Conservation (phyloP, 179 eudicot species). For the Nepenthes alata region DNA sequence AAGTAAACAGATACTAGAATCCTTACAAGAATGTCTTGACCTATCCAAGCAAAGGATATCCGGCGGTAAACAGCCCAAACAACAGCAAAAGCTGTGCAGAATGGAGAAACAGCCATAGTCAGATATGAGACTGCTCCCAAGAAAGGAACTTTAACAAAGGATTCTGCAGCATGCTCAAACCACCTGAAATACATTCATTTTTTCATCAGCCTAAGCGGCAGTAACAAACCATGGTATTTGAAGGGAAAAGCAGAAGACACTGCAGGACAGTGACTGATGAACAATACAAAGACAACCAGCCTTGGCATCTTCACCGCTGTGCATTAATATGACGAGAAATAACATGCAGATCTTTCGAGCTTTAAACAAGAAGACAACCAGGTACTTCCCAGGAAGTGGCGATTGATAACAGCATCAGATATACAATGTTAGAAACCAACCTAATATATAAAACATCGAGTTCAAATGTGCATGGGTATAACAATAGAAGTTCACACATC, state of each 20-base stretch:
- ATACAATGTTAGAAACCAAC: too few species aligned
- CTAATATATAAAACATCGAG: too few species aligned
- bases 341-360: too few species aligned
- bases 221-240: not conserved
- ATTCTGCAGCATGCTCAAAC: conserved; percentile 64
- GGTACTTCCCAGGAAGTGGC: too few species aligned
- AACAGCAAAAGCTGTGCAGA: conserved; percentile 76
- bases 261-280: too few species aligned
- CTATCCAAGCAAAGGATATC: conserved; percentile 75
- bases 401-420: too few species aligned
- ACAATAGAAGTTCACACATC: too few species aligned
- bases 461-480: too few species aligned
- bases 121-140: conserved; percentile 81
- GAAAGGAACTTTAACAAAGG: conserved; percentile 66
- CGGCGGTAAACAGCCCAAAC: conserved; percentile 84
- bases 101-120: conserved; percentile 71
- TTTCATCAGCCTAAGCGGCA: conserved; percentile 12
- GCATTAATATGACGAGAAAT: too few species aligned
- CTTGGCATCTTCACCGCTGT: too few species aligned
- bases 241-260: not conserved
- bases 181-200: conserved; percentile 50
- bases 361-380: too few species aligned
- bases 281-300: too few species aligned
- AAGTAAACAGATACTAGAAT: not conserved
- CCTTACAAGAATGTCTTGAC: conserved; percentile 98